These are phyloP conservation scores for Myrica gale DNA, from an alignment of 306 rosid species.

Conservation along the genomic window DNA sequence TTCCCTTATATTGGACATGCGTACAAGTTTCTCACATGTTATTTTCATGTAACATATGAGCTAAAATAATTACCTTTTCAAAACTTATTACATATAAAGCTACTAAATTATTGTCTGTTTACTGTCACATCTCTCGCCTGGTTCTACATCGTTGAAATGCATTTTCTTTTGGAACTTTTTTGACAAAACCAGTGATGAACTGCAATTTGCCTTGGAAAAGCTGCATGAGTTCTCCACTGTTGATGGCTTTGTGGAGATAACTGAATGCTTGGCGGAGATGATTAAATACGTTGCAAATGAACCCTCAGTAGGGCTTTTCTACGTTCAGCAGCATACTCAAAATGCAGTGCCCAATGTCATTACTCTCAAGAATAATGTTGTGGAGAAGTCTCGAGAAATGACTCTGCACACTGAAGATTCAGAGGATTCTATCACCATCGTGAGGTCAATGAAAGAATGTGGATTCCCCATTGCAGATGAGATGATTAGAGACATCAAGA, in stretches of 20 bases:
- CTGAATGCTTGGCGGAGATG: constrained; percentile 81
- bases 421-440: constrained; percentile 68
- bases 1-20: background rate
- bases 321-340: constrained; percentile 80
- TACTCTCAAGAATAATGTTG: constrained; percentile 45
- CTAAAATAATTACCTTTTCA: background rate
- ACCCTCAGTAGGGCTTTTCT: constrained; percentile 90
- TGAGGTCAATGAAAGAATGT: constrained; percentile 74
- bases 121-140: background rate
- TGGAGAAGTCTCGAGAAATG: constrained; percentile 59
- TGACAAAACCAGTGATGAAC: constrained; percentile 49
- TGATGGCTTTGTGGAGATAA: constrained; percentile 87
- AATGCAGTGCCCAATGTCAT: constrained; percentile 68
- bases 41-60: background rate
- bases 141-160: constrained; percentile 16
- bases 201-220: constrained; percentile 48
- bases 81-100: background rate
- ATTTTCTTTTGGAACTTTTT: constrained; percentile 26
- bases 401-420: constrained; percentile 73
- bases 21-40: background rate
- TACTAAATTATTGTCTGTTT: background rate
- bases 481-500: constrained; percentile 79
- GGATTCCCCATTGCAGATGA: constrained; percentile 70
- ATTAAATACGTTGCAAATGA: constrained; percentile 74
- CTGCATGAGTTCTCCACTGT: constrained; percentile 81